A percentile compares a stretch with the other conserved stretches of the same genome.
These are phyloP conservation scores for Populus simonii DNA, from an alignment of 345 rosid species.

Conservation along the genomic window DNA sequence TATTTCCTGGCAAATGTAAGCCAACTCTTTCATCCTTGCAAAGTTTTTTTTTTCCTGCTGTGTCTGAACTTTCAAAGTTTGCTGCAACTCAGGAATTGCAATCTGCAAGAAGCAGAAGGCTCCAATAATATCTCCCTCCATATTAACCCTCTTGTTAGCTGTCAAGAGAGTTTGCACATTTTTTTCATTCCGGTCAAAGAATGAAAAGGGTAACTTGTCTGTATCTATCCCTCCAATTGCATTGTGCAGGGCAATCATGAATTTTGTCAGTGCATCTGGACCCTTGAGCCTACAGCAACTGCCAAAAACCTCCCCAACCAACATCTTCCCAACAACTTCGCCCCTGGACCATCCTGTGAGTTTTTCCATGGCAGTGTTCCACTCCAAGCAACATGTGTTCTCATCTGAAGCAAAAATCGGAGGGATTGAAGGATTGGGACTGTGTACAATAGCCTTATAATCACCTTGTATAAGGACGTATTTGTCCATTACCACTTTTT, in stretches of 20 bases:
- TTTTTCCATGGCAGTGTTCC: constrained; percentile 98
- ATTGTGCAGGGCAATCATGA: constrained; percentile 87
- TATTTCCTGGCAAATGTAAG: constrained; percentile 75
- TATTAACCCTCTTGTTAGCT: constrained; percentile 70
- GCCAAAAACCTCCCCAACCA: constrained; percentile 95
- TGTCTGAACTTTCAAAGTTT: constrained; percentile 70
- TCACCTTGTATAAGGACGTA: constrained; percentile 88
- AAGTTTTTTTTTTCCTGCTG: constrained; percentile 60
- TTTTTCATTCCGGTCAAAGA: constrained; percentile 71
- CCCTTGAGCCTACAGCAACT: constrained; percentile 84
- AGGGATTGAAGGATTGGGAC: constrained; percentile 91
- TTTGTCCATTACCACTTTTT: constrained; percentile 93
- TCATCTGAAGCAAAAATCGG: constrained; percentile 96
- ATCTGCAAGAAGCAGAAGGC: constrained; percentile 98
- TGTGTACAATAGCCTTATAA: constrained; percentile 84
- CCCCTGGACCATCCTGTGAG: constrained; percentile 74
- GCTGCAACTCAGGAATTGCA: constrained; percentile 89
- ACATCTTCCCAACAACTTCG: constrained; percentile 78
- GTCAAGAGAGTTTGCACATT: constrained; percentile 80
- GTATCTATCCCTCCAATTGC: constrained; percentile 85
- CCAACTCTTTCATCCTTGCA: constrained; percentile 72
- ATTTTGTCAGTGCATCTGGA: constrained; percentile 79
- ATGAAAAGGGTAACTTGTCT: constrained; percentile 72
- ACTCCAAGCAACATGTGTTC: constrained; percentile 84
- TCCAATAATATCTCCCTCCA: constrained; percentile 70